Conservation (phyloP, 164 flowering plant genomes). For the Macadamia tetraphylla region DNA sequence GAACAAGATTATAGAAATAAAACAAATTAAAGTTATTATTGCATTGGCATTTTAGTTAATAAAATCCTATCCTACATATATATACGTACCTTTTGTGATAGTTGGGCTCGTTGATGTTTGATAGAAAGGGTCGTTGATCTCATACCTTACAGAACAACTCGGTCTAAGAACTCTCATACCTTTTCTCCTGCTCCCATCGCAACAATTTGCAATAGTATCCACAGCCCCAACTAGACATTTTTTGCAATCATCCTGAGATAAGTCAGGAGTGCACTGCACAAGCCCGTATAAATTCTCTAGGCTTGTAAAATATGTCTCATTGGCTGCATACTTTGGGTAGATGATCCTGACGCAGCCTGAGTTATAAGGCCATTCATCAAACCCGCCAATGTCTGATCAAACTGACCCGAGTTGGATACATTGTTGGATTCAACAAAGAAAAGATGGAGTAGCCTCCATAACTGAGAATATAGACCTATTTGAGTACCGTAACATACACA, state of each 20-base stretch:
- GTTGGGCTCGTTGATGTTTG: background rate
- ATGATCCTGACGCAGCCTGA: background rate
- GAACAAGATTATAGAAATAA: no score
- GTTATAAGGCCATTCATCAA: background rate
- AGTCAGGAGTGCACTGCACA: slow-evolving; percentile 11
- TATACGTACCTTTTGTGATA: no score
- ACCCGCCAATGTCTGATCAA: background rate
- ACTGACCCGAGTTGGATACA: background rate
- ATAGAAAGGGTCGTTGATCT: slow-evolving; percentile 3
- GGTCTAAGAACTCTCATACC: background rate
- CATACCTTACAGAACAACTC: slow-evolving; percentile 8
- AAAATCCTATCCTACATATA: no score
- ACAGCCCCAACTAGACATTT: background rate
- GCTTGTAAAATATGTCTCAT: background rate
- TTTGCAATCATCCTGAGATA: background rate
- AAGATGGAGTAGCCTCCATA: background rate
- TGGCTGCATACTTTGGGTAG: background rate
- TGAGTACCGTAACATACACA: slow-evolving; percentile 1
- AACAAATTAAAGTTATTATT: no score
- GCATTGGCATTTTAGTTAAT: no score
- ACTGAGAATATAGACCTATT: background rate
- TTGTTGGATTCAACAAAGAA: background rate
- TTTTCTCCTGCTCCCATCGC: background rate
- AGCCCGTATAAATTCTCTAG: background rate
- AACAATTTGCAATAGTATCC: background rate